phyloP scores from a whole-genome alignment of 2,329 filamentous ascomycete species.

The Aureobasidium sp. region DNA sequence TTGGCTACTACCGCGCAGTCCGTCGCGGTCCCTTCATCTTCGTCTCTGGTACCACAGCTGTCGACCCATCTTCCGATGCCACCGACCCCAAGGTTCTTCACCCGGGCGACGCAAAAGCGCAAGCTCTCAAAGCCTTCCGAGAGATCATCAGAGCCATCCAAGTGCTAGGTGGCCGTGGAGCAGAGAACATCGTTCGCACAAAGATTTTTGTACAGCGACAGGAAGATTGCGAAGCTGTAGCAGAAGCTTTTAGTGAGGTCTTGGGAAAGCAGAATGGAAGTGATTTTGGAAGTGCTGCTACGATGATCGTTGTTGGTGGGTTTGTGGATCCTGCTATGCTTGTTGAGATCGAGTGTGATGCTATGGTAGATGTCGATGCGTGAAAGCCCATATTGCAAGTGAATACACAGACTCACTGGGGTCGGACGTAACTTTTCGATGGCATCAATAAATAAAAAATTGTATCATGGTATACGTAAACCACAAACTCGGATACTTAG shows the following conservation, averaged over 20 bases:
- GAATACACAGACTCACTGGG: too few species aligned
- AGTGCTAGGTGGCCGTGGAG: not conserved
- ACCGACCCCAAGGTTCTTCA: not conserved
- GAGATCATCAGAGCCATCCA: not conserved
- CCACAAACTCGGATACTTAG: too few species aligned
- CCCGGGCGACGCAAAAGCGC: not conserved
- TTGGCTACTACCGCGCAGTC: not conserved
- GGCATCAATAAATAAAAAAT: too few species aligned
- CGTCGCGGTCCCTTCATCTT: not conserved
- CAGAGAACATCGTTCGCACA: not conserved
- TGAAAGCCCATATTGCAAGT: too few species aligned
- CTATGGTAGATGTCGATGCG: not conserved
- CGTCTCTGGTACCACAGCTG: not conserved
- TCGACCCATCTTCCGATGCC: not conserved
- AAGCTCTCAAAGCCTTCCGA: not conserved
- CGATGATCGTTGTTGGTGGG: not conserved
- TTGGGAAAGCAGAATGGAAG: not conserved
- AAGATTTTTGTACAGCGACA: not conserved
- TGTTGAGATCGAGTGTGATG: conserved; percentile 1
- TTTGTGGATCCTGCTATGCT: not conserved
- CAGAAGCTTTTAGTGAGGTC: not conserved
- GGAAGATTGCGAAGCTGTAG: not conserved
- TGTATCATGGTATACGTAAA: too few species aligned
- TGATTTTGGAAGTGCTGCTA: not conserved
- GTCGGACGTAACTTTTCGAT: too few species aligned